Conservation (phyloP, 2,329 filamentous ascomycete genomes). For the Metarhizium album region DNA sequence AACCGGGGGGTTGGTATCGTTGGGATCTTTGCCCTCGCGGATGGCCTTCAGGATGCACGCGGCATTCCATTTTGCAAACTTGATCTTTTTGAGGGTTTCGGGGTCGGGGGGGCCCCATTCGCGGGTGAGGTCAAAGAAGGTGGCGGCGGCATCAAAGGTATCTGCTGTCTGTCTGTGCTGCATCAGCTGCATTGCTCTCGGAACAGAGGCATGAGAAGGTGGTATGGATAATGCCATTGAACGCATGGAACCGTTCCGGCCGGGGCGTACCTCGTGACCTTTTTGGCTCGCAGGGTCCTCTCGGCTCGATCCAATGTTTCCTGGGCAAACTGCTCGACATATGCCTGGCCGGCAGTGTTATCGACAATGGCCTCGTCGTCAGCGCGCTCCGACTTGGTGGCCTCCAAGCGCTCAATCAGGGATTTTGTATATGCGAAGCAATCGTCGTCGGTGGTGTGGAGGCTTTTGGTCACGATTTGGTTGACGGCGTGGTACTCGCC, state of each 20-base stretch:
- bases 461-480: slow-evolving; percentile 69
- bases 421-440: slow-evolving; percentile 69
- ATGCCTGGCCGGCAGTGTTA: slow-evolving; percentile 77
- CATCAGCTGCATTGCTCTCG: background rate
- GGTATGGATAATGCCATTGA: no score
- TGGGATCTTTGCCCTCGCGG: slow-evolving; percentile 84
- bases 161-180: slow-evolving; percentile 69
- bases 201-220: background rate
- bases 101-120: slow-evolving; percentile 71
- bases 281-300: slow-evolving; percentile 69
- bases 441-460: slow-evolving; percentile 71
- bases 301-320: slow-evolving; percentile 82
- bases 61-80: slow-evolving; percentile 94
- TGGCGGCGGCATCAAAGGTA: slow-evolving; percentile 85
- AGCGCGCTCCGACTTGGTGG: slow-evolving; percentile 47
- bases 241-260: no score
- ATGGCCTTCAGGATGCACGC: slow-evolving; percentile 82
- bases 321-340: slow-evolving; percentile 86
- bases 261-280: slow-evolving; percentile 63
- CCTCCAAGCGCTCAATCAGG: slow-evolving; percentile 85
- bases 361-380: slow-evolving; percentile 77
- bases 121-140: slow-evolving; percentile 78
- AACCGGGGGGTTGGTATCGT: slow-evolving; percentile 72
- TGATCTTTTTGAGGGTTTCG: slow-evolving; percentile 77
- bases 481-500: slow-evolving; percentile 90